Evolutionary conservation across 331 rosid genomes (phyloP).

Genomic region (Saraca asoca): DNA sequence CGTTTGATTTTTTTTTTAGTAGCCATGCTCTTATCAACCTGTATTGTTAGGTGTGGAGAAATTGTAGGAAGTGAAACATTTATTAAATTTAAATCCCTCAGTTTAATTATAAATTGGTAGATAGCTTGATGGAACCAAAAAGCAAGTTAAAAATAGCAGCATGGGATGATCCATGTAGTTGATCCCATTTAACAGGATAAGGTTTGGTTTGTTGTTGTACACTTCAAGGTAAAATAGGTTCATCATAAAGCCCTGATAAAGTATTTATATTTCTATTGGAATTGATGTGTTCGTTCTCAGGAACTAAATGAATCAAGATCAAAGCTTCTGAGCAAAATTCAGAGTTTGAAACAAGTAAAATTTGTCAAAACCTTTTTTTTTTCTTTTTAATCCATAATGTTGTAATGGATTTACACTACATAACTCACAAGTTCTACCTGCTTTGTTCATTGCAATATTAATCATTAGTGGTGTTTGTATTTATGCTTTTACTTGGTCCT

Average conservation of each 20-base stretch:
- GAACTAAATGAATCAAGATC: slow-evolving; percentile 87
- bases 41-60: slow-evolving; percentile 10
- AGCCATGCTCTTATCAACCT: background rate
- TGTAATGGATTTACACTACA: background rate
- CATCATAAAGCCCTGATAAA: background rate
- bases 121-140: background rate
- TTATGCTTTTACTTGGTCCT: background rate
- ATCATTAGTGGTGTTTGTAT: background rate
- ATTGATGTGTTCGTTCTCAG: slow-evolving; percentile 44
- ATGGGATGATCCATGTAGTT: too few relatives aligned
- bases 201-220: background rate
- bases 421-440: background rate
- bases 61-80: background rate
- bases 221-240: too few relatives aligned
- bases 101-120: background rate
- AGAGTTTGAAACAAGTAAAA: slow-evolving; percentile 74
- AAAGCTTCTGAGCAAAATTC: slow-evolving; percentile 78
- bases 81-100: background rate
- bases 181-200: too few relatives aligned
- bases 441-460: background rate
- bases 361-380: background rate
- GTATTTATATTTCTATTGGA: background rate
- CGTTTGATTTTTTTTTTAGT: too few relatives aligned
- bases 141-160: background rate
- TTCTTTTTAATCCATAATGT: background rate